These are phyloP conservation scores for Asterophora lycoperdoides DNA, from an alignment of 768 basidiomycete genomes.

Conservation along the genomic window DNA sequence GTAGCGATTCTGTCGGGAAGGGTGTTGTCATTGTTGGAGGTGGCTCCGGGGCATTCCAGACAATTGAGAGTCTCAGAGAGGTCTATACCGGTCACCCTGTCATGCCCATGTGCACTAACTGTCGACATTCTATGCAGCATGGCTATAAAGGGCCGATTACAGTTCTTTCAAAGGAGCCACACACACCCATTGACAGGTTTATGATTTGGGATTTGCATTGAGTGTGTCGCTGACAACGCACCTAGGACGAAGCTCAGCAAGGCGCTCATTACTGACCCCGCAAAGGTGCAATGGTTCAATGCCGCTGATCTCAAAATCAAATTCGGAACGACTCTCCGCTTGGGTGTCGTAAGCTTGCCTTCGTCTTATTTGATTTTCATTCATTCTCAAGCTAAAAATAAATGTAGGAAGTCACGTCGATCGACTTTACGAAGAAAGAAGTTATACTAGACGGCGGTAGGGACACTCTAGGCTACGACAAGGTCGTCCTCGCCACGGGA, in stretches of 20 bases:
- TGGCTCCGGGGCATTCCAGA: slow-evolving; percentile 73
- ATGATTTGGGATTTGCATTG: neutral
- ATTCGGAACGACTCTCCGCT: slow-evolving; percentile 62
- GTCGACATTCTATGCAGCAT: slow-evolving; percentile 40
- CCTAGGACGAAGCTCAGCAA: slow-evolving; percentile 85
- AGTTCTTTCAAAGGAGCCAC: slow-evolving; percentile 70
- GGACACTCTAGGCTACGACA: slow-evolving; percentile 63
- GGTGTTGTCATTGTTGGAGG: slow-evolving; percentile 86
- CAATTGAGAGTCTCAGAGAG: slow-evolving; percentile 79
- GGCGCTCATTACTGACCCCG: slow-evolving; percentile 68
- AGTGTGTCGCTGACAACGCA: slow-evolving; percentile 6
- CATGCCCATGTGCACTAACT: neutral
- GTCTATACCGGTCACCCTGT: slow-evolving; percentile 30
- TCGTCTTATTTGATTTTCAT: neutral
- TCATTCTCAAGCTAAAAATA: slow-evolving; percentile 1
- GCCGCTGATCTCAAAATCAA: slow-evolving; percentile 74
- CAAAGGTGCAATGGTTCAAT: slow-evolving; percentile 73
- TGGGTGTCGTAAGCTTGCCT: slow-evolving; percentile 43
- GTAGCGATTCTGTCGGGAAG: slow-evolving; percentile 43
- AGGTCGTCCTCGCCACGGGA: slow-evolving; percentile 77
- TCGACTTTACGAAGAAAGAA: slow-evolving; percentile 59
- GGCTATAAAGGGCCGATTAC: slow-evolving; percentile 77
- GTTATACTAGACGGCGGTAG: slow-evolving; percentile 61
- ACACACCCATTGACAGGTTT: slow-evolving; percentile 83
- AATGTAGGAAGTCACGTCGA: slow-evolving; percentile 59